These are phyloP conservation scores for Diaporthe batatas DNA, from an alignment of 2,329 filamentous ascomycete species.

Conservation along the genomic window DNA sequence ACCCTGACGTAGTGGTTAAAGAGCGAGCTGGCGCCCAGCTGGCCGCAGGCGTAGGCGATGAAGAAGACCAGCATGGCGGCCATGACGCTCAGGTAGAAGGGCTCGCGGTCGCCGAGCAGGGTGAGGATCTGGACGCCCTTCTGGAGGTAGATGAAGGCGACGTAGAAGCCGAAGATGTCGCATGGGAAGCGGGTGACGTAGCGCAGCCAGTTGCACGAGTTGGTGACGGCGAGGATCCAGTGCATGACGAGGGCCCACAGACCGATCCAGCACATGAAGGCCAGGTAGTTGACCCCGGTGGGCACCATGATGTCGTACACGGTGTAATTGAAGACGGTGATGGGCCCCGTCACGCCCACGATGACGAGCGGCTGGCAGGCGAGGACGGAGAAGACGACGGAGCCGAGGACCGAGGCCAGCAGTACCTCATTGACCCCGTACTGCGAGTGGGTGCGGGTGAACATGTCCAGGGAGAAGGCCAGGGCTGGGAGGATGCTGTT, in stretches of 20 bases:
- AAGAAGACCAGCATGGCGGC: constrained; percentile 83
- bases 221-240: constrained; percentile 85
- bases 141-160: constrained; percentile 91
- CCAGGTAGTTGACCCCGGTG: constrained; percentile 83
- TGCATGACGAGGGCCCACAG: constrained; percentile 90
- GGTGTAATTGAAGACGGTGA: constrained; percentile 95
- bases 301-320: constrained; percentile 89
- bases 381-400: constrained; percentile 83
- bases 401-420: constrained; percentile 85
- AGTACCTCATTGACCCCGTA: constrained; percentile 94
- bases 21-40: constrained; percentile 77
- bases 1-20: constrained; percentile 82
- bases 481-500: constrained; percentile 85
- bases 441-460: constrained; percentile 84
- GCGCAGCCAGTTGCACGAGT: constrained; percentile 88
- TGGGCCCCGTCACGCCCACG: constrained; percentile 90
- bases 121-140: constrained; percentile 90
- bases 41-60: constrained; percentile 79
- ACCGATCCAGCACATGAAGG: constrained; percentile 94
- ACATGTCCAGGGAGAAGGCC: constrained; percentile 94
- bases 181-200: constrained; percentile 94
- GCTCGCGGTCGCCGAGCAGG: constrained; percentile 74
- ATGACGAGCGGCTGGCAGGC: constrained; percentile 90
- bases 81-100: constrained; percentile 84
- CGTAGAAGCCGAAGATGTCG: constrained; percentile 95